A percentile compares a stretch with the other conserved stretches of the same genome.
Conservation (phyloP, 441 rosid species). For the Monsonia emarginata region DNA sequence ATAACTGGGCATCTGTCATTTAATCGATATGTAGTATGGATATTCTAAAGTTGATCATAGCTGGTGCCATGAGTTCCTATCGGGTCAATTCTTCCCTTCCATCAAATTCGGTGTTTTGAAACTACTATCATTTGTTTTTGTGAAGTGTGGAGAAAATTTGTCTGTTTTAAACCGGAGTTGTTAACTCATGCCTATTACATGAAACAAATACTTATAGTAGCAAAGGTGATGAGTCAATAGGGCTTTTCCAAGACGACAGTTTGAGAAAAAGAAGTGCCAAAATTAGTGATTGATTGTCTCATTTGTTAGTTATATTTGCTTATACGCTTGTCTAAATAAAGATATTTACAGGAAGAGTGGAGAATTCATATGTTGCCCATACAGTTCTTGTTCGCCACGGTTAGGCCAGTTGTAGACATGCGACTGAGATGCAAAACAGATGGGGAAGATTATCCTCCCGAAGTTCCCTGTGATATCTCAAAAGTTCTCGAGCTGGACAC, state of each 20-base stretch:
- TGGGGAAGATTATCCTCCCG: slow-evolving; percentile 59
- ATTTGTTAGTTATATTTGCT: too few species aligned
- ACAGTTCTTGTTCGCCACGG: slow-evolving; percentile 55
- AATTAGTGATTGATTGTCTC: too few species aligned
- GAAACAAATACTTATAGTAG: not conserved
- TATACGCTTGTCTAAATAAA: too few species aligned
- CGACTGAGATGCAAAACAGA: slow-evolving; percentile 52
- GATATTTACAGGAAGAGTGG: slow-evolving; percentile 55
- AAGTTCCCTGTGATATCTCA: slow-evolving; percentile 44
- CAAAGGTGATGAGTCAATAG: too few species aligned
- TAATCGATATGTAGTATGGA: too few species aligned
- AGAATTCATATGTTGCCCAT: slow-evolving; percentile 84
- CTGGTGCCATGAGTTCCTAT: not conserved
- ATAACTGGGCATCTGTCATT: not conserved
- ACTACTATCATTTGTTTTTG: not conserved
- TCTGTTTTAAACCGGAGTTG: not conserved
- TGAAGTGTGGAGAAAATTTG: not conserved
- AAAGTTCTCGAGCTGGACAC: slow-evolving; percentile 68
- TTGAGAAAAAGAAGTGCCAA: too few species aligned
- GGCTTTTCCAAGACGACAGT: too few species aligned
- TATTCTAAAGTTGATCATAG: too few species aligned
- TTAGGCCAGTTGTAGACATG: slow-evolving; percentile 76
- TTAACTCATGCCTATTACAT: not conserved
- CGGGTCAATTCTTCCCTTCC: not conserved
- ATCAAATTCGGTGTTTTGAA: not conserved